phyloP scores from a whole-genome alignment of 352 stramenopile species.

The Phytophthora capsici region DNA sequence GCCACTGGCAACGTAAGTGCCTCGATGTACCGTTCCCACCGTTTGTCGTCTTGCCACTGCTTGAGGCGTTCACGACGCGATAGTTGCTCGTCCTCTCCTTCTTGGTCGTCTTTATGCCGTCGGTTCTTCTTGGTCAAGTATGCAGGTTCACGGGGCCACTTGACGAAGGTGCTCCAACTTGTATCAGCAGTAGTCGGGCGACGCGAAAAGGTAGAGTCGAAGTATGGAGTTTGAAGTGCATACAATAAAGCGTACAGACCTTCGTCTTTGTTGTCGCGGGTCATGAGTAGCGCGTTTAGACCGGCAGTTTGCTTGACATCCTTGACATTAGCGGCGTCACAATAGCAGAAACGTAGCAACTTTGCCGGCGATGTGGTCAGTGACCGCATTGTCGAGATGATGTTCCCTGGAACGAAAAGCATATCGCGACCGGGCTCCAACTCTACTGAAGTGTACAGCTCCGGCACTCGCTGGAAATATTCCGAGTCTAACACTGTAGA shows the following conservation, averaged over 20 bases:
- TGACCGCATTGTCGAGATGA: conserved; percentile 33
- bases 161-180: conserved; percentile 58
- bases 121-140: conserved; percentile 51
- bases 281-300: conserved; percentile 55
- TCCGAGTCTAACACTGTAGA: conserved; percentile 29
- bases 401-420: conserved; percentile 64
- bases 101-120: conserved; percentile 30
- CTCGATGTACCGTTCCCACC: conserved; percentile 70
- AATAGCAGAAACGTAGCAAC: conserved; percentile 73
- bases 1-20: conserved; percentile 75
- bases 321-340: conserved; percentile 83
- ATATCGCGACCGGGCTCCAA: conserved; percentile 35
- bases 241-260: conserved; percentile 45
- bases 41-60: conserved; percentile 80
- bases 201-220: conserved; percentile 68
- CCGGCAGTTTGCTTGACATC: conserved; percentile 58
- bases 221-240: conserved; percentile 53
- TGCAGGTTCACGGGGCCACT: conserved; percentile 65
- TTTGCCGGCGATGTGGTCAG: conserved; percentile 3
- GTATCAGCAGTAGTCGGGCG: conserved; percentile 42
- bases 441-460: conserved; percentile 15
- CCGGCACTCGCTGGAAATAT: conserved; percentile 25
- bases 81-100: conserved; percentile 50
- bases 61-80: conserved; percentile 80
- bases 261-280: conserved; percentile 12